phyloP scores from a whole-genome alignment of 768 basidiomycete species.

The Suillus tomentosus region DNA sequence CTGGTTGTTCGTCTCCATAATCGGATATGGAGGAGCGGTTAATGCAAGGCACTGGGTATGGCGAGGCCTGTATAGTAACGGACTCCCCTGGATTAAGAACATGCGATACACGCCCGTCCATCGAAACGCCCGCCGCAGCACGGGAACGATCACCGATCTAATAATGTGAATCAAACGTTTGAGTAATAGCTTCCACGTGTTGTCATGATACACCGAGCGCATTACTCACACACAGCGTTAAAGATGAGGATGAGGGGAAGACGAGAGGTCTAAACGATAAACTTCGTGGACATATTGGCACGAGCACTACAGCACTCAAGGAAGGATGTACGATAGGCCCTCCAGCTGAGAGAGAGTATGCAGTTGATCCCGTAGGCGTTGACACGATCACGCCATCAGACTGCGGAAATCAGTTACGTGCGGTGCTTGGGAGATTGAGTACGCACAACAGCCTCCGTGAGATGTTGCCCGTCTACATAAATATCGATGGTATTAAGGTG shows the following conservation, averaged over 20 bases:
- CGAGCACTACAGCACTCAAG: constrained; percentile 84
- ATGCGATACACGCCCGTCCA: constrained; percentile 90
- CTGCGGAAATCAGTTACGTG: constrained; percentile 41
- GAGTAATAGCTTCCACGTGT: constrained; percentile 10
- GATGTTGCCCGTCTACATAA: constrained; percentile 90
- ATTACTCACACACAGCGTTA: constrained; percentile 67
- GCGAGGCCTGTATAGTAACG: constrained; percentile 81
- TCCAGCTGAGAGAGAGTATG: constrained; percentile 93
- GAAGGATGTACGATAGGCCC: constrained; percentile 97
- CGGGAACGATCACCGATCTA: constrained; percentile 87
- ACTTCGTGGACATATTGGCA: constrained; percentile 95
- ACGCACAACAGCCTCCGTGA: constrained; percentile 93
- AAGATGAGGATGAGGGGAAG: constrained; percentile 78
- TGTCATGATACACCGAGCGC: background rate
- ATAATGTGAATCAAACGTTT: constrained; percentile 5
- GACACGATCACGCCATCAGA: constrained; percentile 94
- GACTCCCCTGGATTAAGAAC: constrained; percentile 83
- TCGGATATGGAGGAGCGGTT: constrained; percentile 79
- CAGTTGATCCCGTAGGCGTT: constrained; percentile 95
- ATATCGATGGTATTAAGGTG: constrained; percentile 94
- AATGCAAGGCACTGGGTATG: constrained; percentile 91
- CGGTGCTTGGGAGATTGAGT: constrained; percentile 12
- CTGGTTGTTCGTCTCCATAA: constrained; percentile 40
- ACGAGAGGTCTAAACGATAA: constrained; percentile 91
- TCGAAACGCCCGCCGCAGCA: constrained; percentile 85